Evolutionary conservation across 2,329 filamentous ascomycete genomes (phyloP).

Genomic region (Talaromyces sp.): DNA sequence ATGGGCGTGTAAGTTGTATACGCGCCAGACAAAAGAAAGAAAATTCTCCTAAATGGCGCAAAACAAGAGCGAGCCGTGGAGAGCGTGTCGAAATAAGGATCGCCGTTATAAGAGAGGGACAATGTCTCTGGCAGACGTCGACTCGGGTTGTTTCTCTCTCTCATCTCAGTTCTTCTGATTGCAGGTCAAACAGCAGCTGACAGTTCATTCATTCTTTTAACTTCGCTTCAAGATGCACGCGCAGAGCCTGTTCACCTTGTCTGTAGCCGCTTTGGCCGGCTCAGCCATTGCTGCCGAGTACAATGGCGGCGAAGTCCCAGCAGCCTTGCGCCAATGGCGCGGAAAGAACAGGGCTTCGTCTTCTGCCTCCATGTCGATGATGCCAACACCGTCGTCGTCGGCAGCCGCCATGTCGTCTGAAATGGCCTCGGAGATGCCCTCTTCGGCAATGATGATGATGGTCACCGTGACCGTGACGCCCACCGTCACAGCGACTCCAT

Average conservation of each 20-base stretch:
- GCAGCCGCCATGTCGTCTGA: background rate
- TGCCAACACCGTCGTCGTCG: background rate
- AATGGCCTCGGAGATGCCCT: background rate
- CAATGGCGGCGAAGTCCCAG: slow-evolving; percentile 4
- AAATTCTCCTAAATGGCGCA: background rate
- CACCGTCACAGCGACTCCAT: background rate
- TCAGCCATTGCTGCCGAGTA: slow-evolving; percentile 6
- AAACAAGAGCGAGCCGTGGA: background rate
- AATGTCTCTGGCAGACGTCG: background rate
- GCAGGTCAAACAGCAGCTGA: background rate
- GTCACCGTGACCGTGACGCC: background rate
- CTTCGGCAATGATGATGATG: background rate
- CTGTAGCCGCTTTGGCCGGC: slow-evolving; percentile 8
- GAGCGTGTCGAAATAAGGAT: background rate
- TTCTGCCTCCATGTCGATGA: background rate
- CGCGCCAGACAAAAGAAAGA: background rate
- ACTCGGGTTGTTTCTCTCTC: background rate
- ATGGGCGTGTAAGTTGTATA: background rate
- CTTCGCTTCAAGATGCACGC: slow-evolving; percentile 5
- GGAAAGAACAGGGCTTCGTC: background rate
- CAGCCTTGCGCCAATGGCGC: background rate
- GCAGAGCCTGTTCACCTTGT: slow-evolving; percentile 5
- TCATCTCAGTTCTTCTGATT: background rate
- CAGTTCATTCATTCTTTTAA: background rate
- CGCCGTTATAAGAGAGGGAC: slow-evolving; percentile 6